Evolutionary conservation across 768 basidiomycete genomes (phyloP).

Genomic region (Psilocybe cyanescens): DNA sequence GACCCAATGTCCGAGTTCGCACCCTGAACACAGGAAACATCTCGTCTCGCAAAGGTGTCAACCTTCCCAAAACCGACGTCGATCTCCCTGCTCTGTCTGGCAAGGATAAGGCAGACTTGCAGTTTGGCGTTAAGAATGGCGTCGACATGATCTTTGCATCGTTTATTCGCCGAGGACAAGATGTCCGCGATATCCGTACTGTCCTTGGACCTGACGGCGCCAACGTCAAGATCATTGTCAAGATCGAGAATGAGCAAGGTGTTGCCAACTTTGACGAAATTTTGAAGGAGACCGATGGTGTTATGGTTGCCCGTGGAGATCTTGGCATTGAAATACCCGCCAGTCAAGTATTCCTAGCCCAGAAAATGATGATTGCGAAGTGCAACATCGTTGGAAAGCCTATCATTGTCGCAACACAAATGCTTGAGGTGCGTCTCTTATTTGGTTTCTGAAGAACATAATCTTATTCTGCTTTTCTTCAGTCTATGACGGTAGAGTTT

Average conservation of each 20-base stretch:
- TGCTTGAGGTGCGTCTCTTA: constrained; percentile 79
- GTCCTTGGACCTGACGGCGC: constrained; percentile 96
- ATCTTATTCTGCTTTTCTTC: constrained; percentile 14
- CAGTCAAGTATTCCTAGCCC: constrained; percentile 97
- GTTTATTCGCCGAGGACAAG: constrained; percentile 94
- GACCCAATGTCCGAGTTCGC: constrained; percentile 79
- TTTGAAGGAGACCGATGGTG: constrained; percentile 91
- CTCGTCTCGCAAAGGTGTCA: constrained; percentile 98
- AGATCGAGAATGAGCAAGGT: constrained; percentile 99
- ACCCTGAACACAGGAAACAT: constrained; percentile 90
- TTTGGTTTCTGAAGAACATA: not conserved
- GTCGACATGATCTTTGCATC: constrained; percentile 99
- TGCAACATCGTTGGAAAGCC: constrained; percentile 99
- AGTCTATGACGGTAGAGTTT: constrained; percentile 87
- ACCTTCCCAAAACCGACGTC: constrained; percentile 96
- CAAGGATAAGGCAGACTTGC: constrained; percentile 95
- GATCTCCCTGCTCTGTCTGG: constrained; percentile 97
- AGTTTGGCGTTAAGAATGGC: constrained; percentile 95
- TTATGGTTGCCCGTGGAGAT: constrained; percentile 99
- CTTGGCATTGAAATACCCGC: constrained; percentile 99
- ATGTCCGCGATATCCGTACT: constrained; percentile 91
- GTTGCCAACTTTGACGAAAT: constrained; percentile 99
- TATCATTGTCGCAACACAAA: constrained; percentile 98
- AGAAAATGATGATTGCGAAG: constrained; percentile 99
- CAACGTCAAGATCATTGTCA: constrained; percentile 98